Conservation (phyloP, 1,284 basidiomycete genomes). For the Puccinia hordei region DNA sequence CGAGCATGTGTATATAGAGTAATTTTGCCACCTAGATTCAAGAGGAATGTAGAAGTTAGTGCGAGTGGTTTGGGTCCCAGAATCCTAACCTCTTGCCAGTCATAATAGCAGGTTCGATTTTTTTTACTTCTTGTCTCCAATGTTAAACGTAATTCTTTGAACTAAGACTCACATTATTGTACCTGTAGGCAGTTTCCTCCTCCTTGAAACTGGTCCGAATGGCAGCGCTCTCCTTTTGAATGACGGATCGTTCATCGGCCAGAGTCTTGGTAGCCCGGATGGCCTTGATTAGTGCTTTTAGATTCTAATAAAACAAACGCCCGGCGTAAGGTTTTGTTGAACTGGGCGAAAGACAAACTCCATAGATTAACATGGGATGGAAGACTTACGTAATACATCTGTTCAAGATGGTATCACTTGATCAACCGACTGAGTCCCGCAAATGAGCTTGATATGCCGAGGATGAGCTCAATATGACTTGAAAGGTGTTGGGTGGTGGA, state of each 20-base stretch:
- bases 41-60: conserved; percentile 62
- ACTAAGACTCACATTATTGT: conserved; percentile 51
- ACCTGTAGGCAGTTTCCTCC: conserved; percentile 64
- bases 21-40: conserved; percentile 97
- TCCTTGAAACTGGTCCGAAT: conserved; percentile 97
- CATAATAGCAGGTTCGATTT: neutral
- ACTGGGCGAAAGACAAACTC: neutral
- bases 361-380: neutral
- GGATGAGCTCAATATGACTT: neutral
- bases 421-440: neutral
- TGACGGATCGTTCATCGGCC: conserved; percentile 94
- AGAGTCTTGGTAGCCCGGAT: conserved; percentile 73
- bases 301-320: conserved; percentile 56
- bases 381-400: conserved; percentile 23
- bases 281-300: conserved; percentile 61
- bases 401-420: neutral
- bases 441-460: neutral
- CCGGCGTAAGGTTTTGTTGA: conserved; percentile 3
- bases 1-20: conserved; percentile 99
- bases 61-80: conserved; percentile 56
- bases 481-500: conserved; percentile 4
- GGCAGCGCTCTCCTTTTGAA: conserved; percentile 96
- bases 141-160: neutral
- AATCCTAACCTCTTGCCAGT: conserved; percentile 68
- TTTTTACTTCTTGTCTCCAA: neutral